Conservation (phyloP, 371 early-diverging fungal genomes). For the Thermomucor indicae-seudaticae region DNA sequence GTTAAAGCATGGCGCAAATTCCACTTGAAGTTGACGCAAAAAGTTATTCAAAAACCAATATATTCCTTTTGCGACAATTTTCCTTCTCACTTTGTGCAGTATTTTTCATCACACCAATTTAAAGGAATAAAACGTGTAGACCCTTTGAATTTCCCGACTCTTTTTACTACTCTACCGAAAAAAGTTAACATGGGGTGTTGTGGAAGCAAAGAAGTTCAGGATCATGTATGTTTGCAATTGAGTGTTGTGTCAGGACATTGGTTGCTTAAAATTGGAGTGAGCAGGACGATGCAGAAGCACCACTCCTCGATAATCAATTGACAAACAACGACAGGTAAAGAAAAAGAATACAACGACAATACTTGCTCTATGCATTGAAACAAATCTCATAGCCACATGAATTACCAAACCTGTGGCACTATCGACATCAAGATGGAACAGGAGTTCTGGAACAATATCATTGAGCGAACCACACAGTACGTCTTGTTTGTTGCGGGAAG, state of each 20-base stretch:
- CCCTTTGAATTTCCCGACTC: too few species aligned
- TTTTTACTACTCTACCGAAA: too few species aligned
- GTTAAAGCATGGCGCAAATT: too few species aligned
- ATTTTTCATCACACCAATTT: too few species aligned
- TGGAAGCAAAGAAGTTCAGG: slow-evolving; percentile 35
- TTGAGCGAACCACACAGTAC: slow-evolving; percentile 43
- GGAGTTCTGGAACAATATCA: slow-evolving; percentile 38
- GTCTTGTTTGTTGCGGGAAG: too few species aligned
- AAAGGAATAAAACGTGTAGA: too few species aligned
- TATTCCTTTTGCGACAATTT: too few species aligned
- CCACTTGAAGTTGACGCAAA: too few species aligned
- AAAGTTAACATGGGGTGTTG: slow-evolving; percentile 41
- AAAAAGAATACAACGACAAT: neutral
- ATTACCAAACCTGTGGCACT: slow-evolving; percentile 25
- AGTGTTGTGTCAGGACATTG: neutral
- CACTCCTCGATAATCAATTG: slow-evolving; percentile 21
- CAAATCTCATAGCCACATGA: slow-evolving; percentile 25
- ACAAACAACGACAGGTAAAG: slow-evolving; percentile 26
- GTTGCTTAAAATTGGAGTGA: neutral
- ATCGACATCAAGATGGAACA: slow-evolving; percentile 39
- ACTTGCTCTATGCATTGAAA: too few species aligned
- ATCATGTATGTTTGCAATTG: slow-evolving; percentile 10
- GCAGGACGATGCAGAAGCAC: slow-evolving; percentile 27
- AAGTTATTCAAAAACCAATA: too few species aligned
- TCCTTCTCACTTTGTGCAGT: too few species aligned